Evolutionary conservation across 805 yeast species (phyloP).

Genomic region (Candida gorgasii): DNA sequence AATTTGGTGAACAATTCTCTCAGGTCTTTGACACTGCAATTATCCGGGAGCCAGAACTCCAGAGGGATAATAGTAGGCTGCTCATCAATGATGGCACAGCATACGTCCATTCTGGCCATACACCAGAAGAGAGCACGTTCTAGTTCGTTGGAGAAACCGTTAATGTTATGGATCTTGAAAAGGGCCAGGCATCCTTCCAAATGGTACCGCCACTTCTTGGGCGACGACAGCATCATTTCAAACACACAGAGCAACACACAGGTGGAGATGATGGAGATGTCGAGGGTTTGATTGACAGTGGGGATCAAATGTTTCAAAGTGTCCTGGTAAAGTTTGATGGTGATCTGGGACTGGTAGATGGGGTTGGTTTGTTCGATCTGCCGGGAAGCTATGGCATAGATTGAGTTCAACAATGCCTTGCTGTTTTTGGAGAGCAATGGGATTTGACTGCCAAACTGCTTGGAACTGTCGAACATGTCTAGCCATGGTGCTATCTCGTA

Average conservation of each 20-base stretch:
- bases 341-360: conserved; percentile 23
- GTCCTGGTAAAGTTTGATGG: conserved; percentile 32
- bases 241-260: conserved; percentile 44
- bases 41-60: conserved; percentile 35
- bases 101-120: conserved; percentile 43
- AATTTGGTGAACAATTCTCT: conserved; percentile 19
- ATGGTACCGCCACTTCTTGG: conserved; percentile 40
- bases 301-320: conserved; percentile 34
- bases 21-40: conserved; percentile 21
- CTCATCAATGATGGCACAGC: conserved; percentile 37
- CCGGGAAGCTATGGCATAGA: conserved; percentile 33
- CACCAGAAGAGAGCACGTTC: conserved; percentile 46
- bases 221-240: conserved; percentile 42
- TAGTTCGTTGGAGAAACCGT: conserved; percentile 34
- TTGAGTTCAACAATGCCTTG: conserved; percentile 23
- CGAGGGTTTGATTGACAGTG: conserved; percentile 29
- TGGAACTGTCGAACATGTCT: conserved; percentile 38
- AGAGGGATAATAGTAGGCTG: conserved; percentile 35
- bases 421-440: conserved; percentile 14
- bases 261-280: conserved; percentile 30
- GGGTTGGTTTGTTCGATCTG: conserved; percentile 29
- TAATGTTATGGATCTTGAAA: conserved; percentile 36
- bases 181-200: conserved; percentile 35
- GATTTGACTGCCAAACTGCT: conserved; percentile 30
- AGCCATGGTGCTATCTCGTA: conserved; percentile 41